Conservation (phyloP, 2,329 filamentous ascomycete species). For the Ophiostoma montium region DNA sequence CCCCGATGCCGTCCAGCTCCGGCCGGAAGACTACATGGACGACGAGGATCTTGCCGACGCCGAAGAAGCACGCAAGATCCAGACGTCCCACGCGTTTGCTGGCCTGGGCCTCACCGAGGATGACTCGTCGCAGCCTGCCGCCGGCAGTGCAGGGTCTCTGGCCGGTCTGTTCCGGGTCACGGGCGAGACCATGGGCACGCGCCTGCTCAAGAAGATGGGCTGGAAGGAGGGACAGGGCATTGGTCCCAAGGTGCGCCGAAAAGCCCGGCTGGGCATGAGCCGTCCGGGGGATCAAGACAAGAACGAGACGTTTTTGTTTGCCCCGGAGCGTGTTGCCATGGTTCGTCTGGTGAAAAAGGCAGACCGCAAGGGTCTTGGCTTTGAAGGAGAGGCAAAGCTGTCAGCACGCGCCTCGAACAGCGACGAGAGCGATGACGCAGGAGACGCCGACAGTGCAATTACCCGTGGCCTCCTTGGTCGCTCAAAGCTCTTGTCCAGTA, state of each 20-base stretch:
- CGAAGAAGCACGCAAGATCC: constrained; percentile 59
- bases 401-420: constrained; percentile 22
- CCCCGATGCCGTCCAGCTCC: constrained; percentile 38
- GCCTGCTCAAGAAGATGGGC: constrained; percentile 80
- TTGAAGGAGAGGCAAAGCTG: constrained; percentile 43
- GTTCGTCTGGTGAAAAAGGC: constrained; percentile 51
- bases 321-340: constrained; percentile 64
- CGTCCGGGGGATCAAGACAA: constrained; percentile 18
- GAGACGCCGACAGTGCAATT: constrained; percentile 26
- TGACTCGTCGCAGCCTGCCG: constrained; percentile 34
- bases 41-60: constrained; percentile 86
- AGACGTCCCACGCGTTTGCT: constrained; percentile 60
- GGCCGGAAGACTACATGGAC: constrained; percentile 92
- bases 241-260: constrained; percentile 68
- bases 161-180: constrained; percentile 58
- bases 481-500: neutral
- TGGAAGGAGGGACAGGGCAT: constrained; percentile 92
- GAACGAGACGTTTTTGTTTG: constrained; percentile 56
- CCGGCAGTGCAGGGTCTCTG: constrained; percentile 26
- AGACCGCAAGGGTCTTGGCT: constrained; percentile 58
- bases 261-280: constrained; percentile 50
- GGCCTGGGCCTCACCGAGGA: constrained; percentile 56
- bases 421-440: constrained; percentile 25
- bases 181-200: constrained; percentile 77
- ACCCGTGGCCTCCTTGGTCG: constrained; percentile 8